Evolutionary conservation across 805 yeast genomes (phyloP).

Genomic region (Barnettozyma pratensis): DNA sequence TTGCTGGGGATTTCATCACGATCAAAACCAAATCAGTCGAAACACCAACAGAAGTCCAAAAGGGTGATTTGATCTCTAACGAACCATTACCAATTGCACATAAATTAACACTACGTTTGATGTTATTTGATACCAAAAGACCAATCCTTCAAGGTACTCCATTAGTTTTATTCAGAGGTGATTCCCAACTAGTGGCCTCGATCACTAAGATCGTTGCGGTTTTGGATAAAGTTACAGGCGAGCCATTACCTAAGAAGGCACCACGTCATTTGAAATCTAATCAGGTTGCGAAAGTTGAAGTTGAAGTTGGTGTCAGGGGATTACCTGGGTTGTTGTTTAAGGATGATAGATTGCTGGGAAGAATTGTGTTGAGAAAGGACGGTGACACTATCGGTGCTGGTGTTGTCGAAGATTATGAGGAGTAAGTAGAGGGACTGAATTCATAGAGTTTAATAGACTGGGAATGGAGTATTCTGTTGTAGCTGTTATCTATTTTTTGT

Average conservation of each 20-base stretch:
- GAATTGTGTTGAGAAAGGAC: constrained; percentile 99
- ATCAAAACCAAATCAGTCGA: constrained; percentile 90
- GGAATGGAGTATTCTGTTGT: no score
- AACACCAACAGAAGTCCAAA: constrained; percentile 74
- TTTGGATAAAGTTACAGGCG: constrained; percentile 92
- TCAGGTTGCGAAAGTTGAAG: constrained; percentile 90
- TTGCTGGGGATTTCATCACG: constrained; percentile 90
- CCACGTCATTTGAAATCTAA: constrained; percentile 96
- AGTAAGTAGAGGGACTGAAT: no score
- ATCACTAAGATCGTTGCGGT: constrained; percentile 74
- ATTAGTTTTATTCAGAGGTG: constrained; percentile 90
- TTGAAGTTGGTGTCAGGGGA: constrained; percentile 69
- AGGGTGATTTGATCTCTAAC: constrained; percentile 93
- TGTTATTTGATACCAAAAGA: constrained; percentile 89
- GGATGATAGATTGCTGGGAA: constrained; percentile 96
- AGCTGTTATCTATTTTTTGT: no score
- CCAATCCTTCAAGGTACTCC: constrained; percentile 88
- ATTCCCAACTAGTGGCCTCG: constrained; percentile 89
- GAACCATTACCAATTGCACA: constrained; percentile 78
- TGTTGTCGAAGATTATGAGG: constrained; percentile 66
- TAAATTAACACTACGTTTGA: constrained; percentile 76
- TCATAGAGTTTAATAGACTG: no score
- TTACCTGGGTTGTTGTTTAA: constrained; percentile 90
- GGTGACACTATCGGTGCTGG: constrained; percentile 99
- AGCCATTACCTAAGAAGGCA: constrained; percentile 70